Evolutionary conservation across 345 rosid species (phyloP).

Genomic region (Hibiscus tridactylites): DNA sequence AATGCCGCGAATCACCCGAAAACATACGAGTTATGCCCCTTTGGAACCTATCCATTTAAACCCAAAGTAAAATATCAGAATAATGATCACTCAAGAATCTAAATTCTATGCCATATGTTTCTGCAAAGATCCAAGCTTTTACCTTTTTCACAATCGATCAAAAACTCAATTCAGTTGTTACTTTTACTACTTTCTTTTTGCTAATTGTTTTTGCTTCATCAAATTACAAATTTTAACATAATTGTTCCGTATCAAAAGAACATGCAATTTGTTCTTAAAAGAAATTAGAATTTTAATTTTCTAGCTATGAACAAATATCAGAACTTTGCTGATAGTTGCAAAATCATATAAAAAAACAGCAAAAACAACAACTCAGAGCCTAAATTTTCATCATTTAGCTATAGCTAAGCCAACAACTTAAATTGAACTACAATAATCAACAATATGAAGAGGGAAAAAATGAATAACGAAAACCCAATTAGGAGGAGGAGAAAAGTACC

Average conservation of each 20-base stretch:
- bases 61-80: background rate
- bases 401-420: background rate
- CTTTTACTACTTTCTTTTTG: background rate
- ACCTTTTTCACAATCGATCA: background rate
- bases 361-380: background rate
- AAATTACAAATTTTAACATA: background rate
- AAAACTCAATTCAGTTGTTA: background rate
- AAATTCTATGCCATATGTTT: background rate
- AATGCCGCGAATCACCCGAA: conserved; percentile 64
- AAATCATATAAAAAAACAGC: background rate
- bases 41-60: conserved; percentile 20
- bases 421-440: background rate
- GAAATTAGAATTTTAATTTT: background rate
- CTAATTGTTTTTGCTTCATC: background rate
- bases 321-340: background rate
- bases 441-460: background rate
- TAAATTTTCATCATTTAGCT: background rate
- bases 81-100: conserved; percentile 20
- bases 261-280: background rate
- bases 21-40: conserved; percentile 71
- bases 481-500: too few relatives aligned
- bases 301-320: background rate
- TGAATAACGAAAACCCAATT: background rate
- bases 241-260: background rate
- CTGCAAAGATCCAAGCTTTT: background rate